phyloP scores from a whole-genome alignment of 352 stramenopile genomes.

The Globisporangium emineosum region DNA sequence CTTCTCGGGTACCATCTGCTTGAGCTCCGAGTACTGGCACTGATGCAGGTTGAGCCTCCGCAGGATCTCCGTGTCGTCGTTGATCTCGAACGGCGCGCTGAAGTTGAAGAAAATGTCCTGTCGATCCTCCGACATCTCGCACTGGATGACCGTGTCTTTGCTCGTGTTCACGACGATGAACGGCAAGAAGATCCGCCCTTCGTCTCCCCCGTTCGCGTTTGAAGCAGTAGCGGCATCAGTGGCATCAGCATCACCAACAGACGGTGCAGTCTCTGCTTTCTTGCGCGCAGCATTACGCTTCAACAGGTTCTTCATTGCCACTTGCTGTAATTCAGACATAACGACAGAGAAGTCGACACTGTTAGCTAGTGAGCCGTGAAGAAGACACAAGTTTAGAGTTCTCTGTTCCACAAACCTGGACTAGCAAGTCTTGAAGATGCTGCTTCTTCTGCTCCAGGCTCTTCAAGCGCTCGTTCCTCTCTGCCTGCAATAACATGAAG shows the following conservation, averaged over 20 bases:
- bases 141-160: conserved; percentile 94
- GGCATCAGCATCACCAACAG: neutral
- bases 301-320: conserved; percentile 93
- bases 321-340: conserved; percentile 50
- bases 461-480: conserved; percentile 73
- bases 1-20: conserved; percentile 71
- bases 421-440: conserved; percentile 90
- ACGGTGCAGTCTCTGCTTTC: conserved; percentile 40
- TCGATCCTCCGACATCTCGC: conserved; percentile 94
- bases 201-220: conserved; percentile 28
- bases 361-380: neutral
- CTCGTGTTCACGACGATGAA: conserved; percentile 97
- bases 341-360: neutral
- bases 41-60: conserved; percentile 92
- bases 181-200: conserved; percentile 91
- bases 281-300: conserved; percentile 81
- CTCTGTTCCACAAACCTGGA: conserved; percentile 47
- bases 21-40: conserved; percentile 54
- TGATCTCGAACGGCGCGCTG: conserved; percentile 95
- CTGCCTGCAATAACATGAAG: conserved; percentile 32
- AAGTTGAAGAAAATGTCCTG: conserved; percentile 98
- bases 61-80: conserved; percentile 97
- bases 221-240: neutral
- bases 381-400: neutral
- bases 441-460: conserved; percentile 88